Conservation (phyloP, 2,329 filamentous ascomycete genomes). For the Trichoderma sp. region DNA sequence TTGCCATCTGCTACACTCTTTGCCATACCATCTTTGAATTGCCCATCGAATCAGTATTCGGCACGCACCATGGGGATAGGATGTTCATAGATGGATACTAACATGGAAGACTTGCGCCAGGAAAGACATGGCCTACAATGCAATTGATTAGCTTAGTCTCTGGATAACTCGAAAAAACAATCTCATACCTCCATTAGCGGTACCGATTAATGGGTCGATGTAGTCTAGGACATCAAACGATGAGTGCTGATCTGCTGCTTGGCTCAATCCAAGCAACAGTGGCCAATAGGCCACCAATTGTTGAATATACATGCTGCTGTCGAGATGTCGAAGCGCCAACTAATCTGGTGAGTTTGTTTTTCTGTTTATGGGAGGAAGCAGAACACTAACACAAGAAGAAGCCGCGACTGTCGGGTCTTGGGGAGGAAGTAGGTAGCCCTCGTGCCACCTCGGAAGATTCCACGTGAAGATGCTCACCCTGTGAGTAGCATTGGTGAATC, state of each 20-base stretch:
- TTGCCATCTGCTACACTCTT: slow-evolving; percentile 27
- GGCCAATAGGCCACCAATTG: slow-evolving; percentile 14
- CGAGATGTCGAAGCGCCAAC: neutral
- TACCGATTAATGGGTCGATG: slow-evolving; percentile 59
- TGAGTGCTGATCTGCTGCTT: slow-evolving; percentile 4
- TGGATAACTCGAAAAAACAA: too few relatives aligned
- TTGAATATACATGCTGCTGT: slow-evolving; percentile 7
- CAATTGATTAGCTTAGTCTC: neutral
- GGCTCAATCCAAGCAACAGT: slow-evolving; percentile 3
- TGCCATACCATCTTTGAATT: slow-evolving; percentile 29
- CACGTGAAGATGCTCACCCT: neutral
- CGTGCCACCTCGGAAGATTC: neutral
- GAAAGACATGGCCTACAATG: slow-evolving; percentile 44
- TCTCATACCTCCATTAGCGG: slow-evolving; percentile 49
- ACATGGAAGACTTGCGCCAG: slow-evolving; percentile 49
- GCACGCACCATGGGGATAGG: neutral
- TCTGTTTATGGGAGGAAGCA: neutral
- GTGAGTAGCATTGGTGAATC: neutral
- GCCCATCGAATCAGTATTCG: neutral
- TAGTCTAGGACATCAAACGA: slow-evolving; percentile 30
- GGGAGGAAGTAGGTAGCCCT: neutral
- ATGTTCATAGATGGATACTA: neutral
- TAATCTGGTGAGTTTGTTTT: neutral
- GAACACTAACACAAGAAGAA: neutral
- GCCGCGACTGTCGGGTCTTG: neutral